Evolutionary conservation across 108 stramenopile species (phyloP).

Genomic region (Nitzschia sp.): DNA sequence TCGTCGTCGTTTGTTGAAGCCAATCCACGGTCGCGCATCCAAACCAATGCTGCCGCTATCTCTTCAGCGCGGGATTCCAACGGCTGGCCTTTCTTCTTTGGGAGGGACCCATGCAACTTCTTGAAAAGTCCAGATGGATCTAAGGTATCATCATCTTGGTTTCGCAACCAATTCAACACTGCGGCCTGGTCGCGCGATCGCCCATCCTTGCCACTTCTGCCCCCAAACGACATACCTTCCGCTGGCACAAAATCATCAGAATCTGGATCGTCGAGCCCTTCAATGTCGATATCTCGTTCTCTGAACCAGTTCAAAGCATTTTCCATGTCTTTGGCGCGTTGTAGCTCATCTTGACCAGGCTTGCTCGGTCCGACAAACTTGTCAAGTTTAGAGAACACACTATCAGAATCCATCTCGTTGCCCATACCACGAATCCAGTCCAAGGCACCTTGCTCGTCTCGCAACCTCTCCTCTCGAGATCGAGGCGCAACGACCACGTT

Average conservation of each 20-base stretch:
- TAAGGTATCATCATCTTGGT: slow-evolving; percentile 8
- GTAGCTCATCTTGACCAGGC: slow-evolving; percentile 13
- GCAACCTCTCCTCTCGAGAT: slow-evolving; percentile 24
- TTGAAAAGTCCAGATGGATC: slow-evolving; percentile 29
- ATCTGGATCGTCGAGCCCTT: slow-evolving; percentile 17
- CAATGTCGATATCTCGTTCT: slow-evolving; percentile 21
- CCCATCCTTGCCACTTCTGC: not conserved
- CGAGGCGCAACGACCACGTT: slow-evolving; percentile 1
- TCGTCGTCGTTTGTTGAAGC: not conserved
- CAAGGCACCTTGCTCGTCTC: slow-evolving; percentile 38
- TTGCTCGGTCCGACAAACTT: slow-evolving; percentile 14
- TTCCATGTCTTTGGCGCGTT: slow-evolving; percentile 42
- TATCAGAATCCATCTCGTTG: slow-evolving; percentile 13
- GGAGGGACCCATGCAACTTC: slow-evolving; percentile 23
- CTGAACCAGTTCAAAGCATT: slow-evolving; percentile 39
- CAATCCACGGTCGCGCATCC: slow-evolving; percentile 35
- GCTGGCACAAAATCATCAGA: not conserved
- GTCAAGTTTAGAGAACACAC: slow-evolving; percentile 28
- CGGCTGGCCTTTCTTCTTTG: slow-evolving; percentile 11
- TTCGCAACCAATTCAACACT: slow-evolving; percentile 23
- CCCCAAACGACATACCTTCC: not conserved
- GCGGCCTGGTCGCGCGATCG: slow-evolving; percentile 7
- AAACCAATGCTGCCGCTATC: slow-evolving; percentile 33
- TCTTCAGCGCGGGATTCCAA: slow-evolving; percentile 33
- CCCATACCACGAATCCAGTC: slow-evolving; percentile 20